Evolutionary conservation across 2,329 filamentous ascomycete genomes (phyloP).

Genomic region (Lachnellula cervina): DNA sequence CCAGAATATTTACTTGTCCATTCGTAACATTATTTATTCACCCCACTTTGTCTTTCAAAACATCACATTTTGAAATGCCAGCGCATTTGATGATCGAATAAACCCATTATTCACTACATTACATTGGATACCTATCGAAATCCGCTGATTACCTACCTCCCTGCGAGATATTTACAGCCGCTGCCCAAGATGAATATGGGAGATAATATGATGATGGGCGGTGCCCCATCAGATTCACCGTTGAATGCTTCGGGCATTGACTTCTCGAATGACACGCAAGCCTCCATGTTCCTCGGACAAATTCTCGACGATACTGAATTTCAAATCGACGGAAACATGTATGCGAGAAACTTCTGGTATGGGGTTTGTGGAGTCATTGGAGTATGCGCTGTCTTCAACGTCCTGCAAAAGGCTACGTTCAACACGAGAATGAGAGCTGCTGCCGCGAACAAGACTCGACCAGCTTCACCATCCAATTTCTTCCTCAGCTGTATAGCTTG

Average conservation of each 20-base stretch:
- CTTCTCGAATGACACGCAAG: slow-evolving; percentile 35
- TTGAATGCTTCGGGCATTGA: slow-evolving; percentile 34
- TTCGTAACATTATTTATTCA: no score
- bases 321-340: slow-evolving; percentile 32
- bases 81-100: neutral
- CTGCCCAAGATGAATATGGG: slow-evolving; percentile 15
- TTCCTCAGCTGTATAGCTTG: slow-evolving; percentile 25
- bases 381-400: slow-evolving; percentile 30
- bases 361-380: slow-evolving; percentile 33
- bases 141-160: neutral
- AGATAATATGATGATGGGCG: slow-evolving; percentile 19
- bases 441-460: slow-evolving; percentile 27
- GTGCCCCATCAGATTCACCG: slow-evolving; percentile 17
- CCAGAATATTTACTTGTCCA: no score
- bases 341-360: slow-evolving; percentile 37
- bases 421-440: slow-evolving; percentile 33
- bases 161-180: no score
- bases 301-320: slow-evolving; percentile 35
- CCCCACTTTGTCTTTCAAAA: no score
- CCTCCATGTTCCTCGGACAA: slow-evolving; percentile 32
- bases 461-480: slow-evolving; percentile 30
- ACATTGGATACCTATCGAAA: neutral
- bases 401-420: slow-evolving; percentile 22
- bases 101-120: neutral
- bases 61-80: no score